Evolutionary conservation across 1,139 yeast genomes (phyloP).

Genomic region (Suhomyces panamericanus): DNA sequence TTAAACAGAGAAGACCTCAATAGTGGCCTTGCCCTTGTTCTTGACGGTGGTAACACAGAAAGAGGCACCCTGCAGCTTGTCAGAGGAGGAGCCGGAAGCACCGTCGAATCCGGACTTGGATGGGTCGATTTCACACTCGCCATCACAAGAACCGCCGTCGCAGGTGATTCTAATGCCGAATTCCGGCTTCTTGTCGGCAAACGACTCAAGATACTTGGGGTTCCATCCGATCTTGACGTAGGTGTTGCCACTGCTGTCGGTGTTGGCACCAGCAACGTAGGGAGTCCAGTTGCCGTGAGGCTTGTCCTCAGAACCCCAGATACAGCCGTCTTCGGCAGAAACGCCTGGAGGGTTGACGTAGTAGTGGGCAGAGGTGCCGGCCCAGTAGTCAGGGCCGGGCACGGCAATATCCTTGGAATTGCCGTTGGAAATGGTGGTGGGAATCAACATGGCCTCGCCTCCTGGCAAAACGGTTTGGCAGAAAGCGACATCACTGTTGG

Average conservation of each 20-base stretch:
- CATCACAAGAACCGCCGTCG: constrained; percentile 65
- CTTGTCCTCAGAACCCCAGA: constrained; percentile 72
- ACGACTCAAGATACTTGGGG: constrained; percentile 73
- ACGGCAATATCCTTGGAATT: constrained; percentile 63
- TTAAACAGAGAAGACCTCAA: constrained; percentile 58
- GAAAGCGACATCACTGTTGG: constrained; percentile 63
- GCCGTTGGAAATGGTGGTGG: constrained; percentile 61
- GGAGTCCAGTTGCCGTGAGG: constrained; percentile 92
- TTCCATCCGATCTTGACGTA: constrained; percentile 88
- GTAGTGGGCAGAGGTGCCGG: constrained; percentile 81
- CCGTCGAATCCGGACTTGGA: constrained; percentile 56
- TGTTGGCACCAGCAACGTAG: constrained; percentile 87
- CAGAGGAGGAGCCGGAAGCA: constrained; percentile 44
- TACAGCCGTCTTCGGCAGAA: constrained; percentile 72
- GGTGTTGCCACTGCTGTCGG: constrained; percentile 66
- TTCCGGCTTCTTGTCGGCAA: constrained; percentile 53
- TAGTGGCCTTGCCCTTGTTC: constrained; percentile 61
- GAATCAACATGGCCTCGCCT: constrained; percentile 90
- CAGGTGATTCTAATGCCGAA: constrained; percentile 78
- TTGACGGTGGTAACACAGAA: constrained; percentile 83
- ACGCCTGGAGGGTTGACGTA: constrained; percentile 88
- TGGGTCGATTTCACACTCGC: constrained; percentile 83
- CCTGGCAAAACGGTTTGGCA: constrained; percentile 95
- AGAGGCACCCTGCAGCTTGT: constrained; percentile 63
- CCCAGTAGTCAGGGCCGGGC: constrained; percentile 76